Percentiles rank a stretch among this genome's conserved stretches.
Evolutionary conservation across 305 asterid species (phyloP).

Genomic region (Fraxinus paxiana): DNA sequence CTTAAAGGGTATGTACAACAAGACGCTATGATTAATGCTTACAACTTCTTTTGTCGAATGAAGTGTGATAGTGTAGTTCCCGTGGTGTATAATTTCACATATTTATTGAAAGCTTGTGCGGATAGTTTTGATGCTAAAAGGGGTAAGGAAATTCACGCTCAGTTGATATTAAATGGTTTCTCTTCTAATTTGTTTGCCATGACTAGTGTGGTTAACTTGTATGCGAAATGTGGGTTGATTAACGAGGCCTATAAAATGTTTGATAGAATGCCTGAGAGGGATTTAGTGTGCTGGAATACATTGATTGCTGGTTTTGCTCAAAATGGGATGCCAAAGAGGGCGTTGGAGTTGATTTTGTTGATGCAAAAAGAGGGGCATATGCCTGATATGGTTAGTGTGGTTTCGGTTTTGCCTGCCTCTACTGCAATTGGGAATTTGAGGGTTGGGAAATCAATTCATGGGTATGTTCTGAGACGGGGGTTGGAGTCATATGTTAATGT

Average conservation of each 20-base stretch:
- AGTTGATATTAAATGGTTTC: conserved; percentile 61
- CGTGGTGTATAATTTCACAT: conserved; percentile 56
- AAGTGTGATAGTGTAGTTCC: conserved; percentile 52
- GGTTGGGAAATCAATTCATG: conserved; percentile 64
- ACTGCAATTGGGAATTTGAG: conserved; percentile 43
- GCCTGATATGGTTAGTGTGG: conserved; percentile 66
- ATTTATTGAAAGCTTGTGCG: conserved; percentile 69
- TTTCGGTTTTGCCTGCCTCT: conserved; percentile 67
- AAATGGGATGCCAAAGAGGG: conserved; percentile 62
- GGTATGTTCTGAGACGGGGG: conserved; percentile 46
- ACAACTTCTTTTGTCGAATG: conserved; percentile 58
- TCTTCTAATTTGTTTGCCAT: conserved; percentile 49
- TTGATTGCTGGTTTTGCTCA: conserved; percentile 67
- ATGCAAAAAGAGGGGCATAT: conserved; percentile 57
- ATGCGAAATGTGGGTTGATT: conserved; percentile 65
- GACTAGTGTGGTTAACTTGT: conserved; percentile 62
- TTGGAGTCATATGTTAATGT: conserved; percentile 58
- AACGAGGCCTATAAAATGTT: conserved; percentile 75
- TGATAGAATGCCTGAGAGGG: conserved; percentile 78
- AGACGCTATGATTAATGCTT: conserved; percentile 39
- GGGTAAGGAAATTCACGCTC: conserved; percentile 73
- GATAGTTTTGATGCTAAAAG: conserved; percentile 42
- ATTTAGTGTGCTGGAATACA: conserved; percentile 81
- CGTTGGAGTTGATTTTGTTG: conserved; percentile 46
- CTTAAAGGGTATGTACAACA: conserved; percentile 61